A percentile compares a stretch with the other conserved stretches of the same genome.
phyloP scores from a whole-genome alignment of 495 filamentous ascomycete species.

The Alectoria sarmentosa region DNA sequence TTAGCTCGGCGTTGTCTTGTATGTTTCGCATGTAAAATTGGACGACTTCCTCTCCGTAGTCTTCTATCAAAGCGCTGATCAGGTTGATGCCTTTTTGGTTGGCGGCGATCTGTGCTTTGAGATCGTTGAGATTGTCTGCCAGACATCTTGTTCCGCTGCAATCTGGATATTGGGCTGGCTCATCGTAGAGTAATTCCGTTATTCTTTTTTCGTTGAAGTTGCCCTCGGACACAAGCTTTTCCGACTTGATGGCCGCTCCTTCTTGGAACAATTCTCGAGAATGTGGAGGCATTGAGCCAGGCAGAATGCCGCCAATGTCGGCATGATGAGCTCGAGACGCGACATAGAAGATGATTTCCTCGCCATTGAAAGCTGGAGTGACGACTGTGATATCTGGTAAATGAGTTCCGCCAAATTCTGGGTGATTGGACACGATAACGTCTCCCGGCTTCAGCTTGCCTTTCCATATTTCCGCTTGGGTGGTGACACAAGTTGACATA shows the following conservation, averaged over 20 bases:
- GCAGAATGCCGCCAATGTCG: constrained; percentile 93
- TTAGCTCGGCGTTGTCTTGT: constrained; percentile 83
- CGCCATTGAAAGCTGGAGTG: constrained; percentile 83
- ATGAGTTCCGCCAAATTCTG: constrained; percentile 84
- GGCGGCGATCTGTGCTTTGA: constrained; percentile 92
- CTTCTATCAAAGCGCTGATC: constrained; percentile 74
- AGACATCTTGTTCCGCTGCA: constrained; percentile 88
- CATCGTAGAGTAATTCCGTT: constrained; percentile 70
- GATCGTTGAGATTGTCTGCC: constrained; percentile 89
- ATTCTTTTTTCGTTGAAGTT: constrained; percentile 84
- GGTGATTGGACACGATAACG: constrained; percentile 93
- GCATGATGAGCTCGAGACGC: constrained; percentile 94
- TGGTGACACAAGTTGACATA: constrained; percentile 93
- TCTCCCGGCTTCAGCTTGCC: constrained; percentile 85
- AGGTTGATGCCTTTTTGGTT: constrained; percentile 94
- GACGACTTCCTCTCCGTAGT: constrained; percentile 86
- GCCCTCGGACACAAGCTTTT: constrained; percentile 89
- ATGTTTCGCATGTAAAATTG: constrained; percentile 96
- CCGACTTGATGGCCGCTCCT: constrained; percentile 86
- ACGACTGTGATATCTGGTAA: constrained; percentile 91
- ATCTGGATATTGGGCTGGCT: constrained; percentile 78
- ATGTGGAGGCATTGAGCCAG: constrained; percentile 94
- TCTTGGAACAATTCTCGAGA: constrained; percentile 92
- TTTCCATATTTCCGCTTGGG: constrained; percentile 89
- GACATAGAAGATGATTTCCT: constrained; percentile 93